These are phyloP conservation scores for Vigna reflexopilosa DNA, from an alignment of 306 rosid genomes.

Conservation along the genomic window DNA sequence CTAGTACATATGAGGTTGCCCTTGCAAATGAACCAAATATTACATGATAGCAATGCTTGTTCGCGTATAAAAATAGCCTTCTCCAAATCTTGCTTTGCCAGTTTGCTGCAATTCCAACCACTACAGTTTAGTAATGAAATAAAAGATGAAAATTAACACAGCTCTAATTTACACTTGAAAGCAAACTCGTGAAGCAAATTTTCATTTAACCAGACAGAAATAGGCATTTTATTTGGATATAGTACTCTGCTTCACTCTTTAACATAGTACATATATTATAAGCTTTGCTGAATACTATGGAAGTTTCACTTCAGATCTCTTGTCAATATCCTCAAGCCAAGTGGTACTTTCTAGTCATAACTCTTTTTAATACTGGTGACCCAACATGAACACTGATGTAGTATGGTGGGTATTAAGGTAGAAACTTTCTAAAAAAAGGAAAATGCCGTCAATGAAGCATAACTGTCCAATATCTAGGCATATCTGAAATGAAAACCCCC, in stretches of 20 bases:
- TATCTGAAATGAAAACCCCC: conserved; percentile 32
- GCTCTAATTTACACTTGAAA: conserved; percentile 19
- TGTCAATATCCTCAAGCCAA: conserved; percentile 14
- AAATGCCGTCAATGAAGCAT: conserved; percentile 19
- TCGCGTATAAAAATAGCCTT: conserved; percentile 65
- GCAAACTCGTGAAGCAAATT: conserved; percentile 28
- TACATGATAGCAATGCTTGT: conserved; percentile 65
- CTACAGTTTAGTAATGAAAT: conserved; percentile 31
- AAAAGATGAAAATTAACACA: conserved; percentile 22
- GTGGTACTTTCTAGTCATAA: conserved; percentile 6
- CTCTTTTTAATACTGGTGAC: neutral
- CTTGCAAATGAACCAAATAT: conserved; percentile 75
- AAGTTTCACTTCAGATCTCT: conserved; percentile 19
- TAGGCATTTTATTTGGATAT: neutral
- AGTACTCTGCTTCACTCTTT: neutral
- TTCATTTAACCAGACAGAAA: conserved; percentile 22
- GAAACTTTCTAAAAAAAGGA: conserved; percentile 8
- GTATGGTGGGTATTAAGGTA: neutral
- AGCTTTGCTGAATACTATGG: conserved; percentile 12
- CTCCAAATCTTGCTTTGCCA: conserved; percentile 59
- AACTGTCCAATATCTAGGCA: conserved; percentile 14
- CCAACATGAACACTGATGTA: conserved; percentile 5
- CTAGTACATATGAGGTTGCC: conserved; percentile 69
- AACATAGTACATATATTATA: neutral
- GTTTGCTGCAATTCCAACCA: conserved; percentile 54